A percentile compares a stretch with the other conserved stretches of the same genome.
These are phyloP conservation scores for Mariannaea sp. DNA, from an alignment of 2,329 filamentous ascomycete species.

Conservation along the genomic window DNA sequence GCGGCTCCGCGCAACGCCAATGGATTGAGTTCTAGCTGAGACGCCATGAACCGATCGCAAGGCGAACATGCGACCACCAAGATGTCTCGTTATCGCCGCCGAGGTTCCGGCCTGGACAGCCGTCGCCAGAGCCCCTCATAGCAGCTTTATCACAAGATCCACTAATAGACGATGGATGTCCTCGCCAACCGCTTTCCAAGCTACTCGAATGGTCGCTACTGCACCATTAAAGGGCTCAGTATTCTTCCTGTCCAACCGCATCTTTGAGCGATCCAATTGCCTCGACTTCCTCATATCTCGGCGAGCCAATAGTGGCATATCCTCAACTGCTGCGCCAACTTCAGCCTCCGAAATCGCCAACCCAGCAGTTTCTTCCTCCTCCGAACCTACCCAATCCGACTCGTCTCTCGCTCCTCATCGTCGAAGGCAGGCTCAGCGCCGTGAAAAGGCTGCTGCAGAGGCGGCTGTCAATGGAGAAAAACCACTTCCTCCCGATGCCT, in stretches of 20 bases:
- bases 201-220: slow-evolving; percentile 30
- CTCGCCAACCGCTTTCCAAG: slow-evolving; percentile 33
- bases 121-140: slow-evolving; percentile 29
- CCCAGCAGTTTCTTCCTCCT: slow-evolving; percentile 28
- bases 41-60: slow-evolving; percentile 39
- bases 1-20: slow-evolving; percentile 22
- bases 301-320: slow-evolving; percentile 37
- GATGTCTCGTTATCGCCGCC: slow-evolving; percentile 39
- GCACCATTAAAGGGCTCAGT: slow-evolving; percentile 25
- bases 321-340: slow-evolving; percentile 34
- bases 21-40: slow-evolving; percentile 34
- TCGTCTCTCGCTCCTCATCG: slow-evolving; percentile 42
- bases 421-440: slow-evolving; percentile 40
- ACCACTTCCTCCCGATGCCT: slow-evolving; percentile 55
- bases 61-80: slow-evolving; percentile 43
- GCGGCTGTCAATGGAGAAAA: slow-evolving; percentile 26
- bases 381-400: slow-evolving; percentile 29
- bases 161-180: slow-evolving; percentile 39
- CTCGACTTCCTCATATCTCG: slow-evolving; percentile 42
- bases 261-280: slow-evolving; percentile 45
- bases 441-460: slow-evolving; percentile 29
- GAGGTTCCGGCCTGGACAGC: slow-evolving; percentile 34
- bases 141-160: slow-evolving; percentile 6
- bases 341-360: slow-evolving; percentile 21
- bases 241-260: slow-evolving; percentile 46